These are phyloP conservation scores for Aspergillus aculeatinus DNA, from an alignment of 2,329 filamentous ascomycete species.

Conservation along the genomic window DNA sequence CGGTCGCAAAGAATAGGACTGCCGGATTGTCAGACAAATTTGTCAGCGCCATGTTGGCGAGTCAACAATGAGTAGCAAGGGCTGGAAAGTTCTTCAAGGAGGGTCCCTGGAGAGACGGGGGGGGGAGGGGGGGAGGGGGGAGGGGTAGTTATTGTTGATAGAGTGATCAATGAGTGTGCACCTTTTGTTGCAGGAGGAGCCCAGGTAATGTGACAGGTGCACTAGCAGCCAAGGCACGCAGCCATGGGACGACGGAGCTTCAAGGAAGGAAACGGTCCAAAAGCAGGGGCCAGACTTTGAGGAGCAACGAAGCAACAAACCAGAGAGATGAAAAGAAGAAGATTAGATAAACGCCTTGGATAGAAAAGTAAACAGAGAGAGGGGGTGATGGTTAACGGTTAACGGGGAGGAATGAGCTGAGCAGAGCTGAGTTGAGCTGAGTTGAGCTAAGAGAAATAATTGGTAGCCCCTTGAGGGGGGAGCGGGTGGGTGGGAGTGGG, in stretches of 20 bases:
- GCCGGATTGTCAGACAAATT: neutral
- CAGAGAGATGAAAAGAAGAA: neutral
- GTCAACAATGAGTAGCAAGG: neutral
- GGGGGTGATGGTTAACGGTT: neutral
- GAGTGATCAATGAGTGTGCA: conserved; percentile 7
- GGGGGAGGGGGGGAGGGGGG: neutral
- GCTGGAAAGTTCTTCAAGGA: neutral
- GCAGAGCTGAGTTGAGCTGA: neutral
- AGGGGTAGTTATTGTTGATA: neutral
- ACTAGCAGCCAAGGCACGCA: conserved; percentile 8
- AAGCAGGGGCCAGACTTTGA: neutral
- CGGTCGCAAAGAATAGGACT: conserved; percentile 1
- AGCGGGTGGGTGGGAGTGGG: neutral
- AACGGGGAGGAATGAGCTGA: neutral
- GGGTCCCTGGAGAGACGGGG: neutral
- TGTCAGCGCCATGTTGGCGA: conserved; percentile 1
- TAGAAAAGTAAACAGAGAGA: neutral
- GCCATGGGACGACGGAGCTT: conserved; percentile 1
- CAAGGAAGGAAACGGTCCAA: neutral
- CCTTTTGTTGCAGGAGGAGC: conserved; percentile 10
- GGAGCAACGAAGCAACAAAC: neutral
- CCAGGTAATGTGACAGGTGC: conserved; percentile 12
- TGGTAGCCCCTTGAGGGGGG: conserved; percentile 1
- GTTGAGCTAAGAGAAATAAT: neutral
- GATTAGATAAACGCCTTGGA: neutral